Percentiles rank a stretch among this genome's conserved stretches.
Evolutionary conservation across 768 basidiomycete genomes (phyloP).

Genomic region (Mycena leptocephala): DNA sequence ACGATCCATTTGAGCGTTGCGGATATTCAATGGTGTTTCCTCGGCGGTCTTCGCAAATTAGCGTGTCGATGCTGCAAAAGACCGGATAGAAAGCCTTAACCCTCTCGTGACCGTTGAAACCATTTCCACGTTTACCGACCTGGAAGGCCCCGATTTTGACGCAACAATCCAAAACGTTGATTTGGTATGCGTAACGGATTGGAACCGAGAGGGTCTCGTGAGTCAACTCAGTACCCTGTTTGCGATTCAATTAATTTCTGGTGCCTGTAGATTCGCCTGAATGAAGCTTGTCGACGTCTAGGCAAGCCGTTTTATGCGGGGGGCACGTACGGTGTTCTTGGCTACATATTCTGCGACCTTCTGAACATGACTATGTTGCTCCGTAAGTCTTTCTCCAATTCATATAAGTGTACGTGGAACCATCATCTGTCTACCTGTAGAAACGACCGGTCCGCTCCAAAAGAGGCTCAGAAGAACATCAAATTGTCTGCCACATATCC

Average conservation of each 20-base stretch:
- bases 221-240: conserved; percentile 49
- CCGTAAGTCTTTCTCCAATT: conserved; percentile 71
- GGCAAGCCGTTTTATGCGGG: conserved; percentile 93
- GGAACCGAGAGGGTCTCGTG: conserved; percentile 80
- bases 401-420: conserved; percentile 19
- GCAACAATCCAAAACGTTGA: conserved; percentile 78
- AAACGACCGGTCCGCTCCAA: conserved; percentile 70
- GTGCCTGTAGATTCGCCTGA: conserved; percentile 76
- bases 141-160: conserved; percentile 70
- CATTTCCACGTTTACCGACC: conserved; percentile 63
- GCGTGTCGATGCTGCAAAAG: conserved; percentile 90
- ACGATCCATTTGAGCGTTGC: conserved; percentile 32
- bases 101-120: conserved; percentile 91
- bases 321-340: conserved; percentile 90
- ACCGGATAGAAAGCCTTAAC: conserved; percentile 91
- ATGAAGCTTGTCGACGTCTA: conserved; percentile 83
- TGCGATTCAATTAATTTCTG: conserved; percentile 26
- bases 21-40: conserved; percentile 60
- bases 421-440: conserved; percentile 52
- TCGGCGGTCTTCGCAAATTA: conserved; percentile 58
- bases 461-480: conserved; percentile 72
- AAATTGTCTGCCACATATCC: conserved; percentile 78
- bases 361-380: conserved; percentile 88
- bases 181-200: conserved; percentile 91
- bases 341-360: conserved; percentile 96